phyloP scores from a whole-genome alignment of 164 flowering plant genomes.

The Umbellularia californica region DNA sequence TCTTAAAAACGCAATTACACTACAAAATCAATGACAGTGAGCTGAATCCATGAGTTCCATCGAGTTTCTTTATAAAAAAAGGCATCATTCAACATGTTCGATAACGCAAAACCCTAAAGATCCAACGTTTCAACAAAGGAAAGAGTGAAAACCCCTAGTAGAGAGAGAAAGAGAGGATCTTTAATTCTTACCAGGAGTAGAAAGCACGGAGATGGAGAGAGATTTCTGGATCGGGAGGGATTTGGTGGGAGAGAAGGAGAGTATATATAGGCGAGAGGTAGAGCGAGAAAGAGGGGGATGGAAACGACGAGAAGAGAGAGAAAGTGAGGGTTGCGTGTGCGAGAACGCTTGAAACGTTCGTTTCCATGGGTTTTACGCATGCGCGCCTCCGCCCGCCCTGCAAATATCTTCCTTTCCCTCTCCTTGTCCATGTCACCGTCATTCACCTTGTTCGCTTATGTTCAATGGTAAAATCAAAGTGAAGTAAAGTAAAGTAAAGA shows the following conservation, averaged over 20 bases:
- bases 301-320: neutral
- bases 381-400: slow-evolving; percentile 25
- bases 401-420: slow-evolving; percentile 10
- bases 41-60: too few species aligned
- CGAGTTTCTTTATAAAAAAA: too few species aligned
- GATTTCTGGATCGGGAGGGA: neutral
- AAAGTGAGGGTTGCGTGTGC: slow-evolving; percentile 49
- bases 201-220: neutral
- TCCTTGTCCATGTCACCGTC: neutral
- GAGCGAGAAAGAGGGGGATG: neutral
- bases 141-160: neutral
- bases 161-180: slow-evolving; percentile 2
- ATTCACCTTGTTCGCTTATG: neutral
- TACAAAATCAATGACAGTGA: too few species aligned
- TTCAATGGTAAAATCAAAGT: too few species aligned
- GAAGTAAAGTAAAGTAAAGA: too few species aligned
- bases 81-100: too few species aligned
- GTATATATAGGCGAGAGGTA: neutral
- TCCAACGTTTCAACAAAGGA: neutral
- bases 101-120: neutral
- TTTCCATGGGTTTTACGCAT: slow-evolving; percentile 41
- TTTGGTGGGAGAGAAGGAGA: too few species aligned
- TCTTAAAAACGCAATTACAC: neutral
- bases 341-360: slow-evolving; percentile 24
- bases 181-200: neutral